Conservation (phyloP, 2,329 filamentous ascomycete genomes). For the Colletotrichum siamense region DNA sequence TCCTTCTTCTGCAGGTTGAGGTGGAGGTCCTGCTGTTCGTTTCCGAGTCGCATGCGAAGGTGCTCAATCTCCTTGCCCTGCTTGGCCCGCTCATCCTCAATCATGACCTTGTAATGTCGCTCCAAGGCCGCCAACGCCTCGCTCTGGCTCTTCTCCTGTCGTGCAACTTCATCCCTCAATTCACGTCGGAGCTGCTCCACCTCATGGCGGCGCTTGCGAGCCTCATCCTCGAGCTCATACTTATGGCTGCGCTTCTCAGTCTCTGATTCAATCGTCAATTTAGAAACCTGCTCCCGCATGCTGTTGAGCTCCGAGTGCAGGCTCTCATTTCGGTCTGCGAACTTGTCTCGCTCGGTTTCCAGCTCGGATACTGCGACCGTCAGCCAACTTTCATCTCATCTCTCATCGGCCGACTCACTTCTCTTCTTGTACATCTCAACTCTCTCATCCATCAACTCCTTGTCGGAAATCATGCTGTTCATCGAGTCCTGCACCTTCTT, state of each 20-base stretch:
- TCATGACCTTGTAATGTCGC: conserved; percentile 65
- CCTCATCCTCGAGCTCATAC: conserved; percentile 60
- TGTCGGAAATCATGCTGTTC: conserved; percentile 70
- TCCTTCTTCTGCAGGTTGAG: conserved; percentile 57
- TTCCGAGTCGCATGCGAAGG: conserved; percentile 58
- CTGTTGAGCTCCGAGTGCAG: conserved; percentile 69
- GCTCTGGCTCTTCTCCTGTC: conserved; percentile 65
- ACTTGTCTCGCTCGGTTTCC: conserved; percentile 50
- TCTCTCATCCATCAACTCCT: conserved; percentile 74
- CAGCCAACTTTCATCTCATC: conserved; percentile 9
- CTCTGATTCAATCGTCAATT: conserved; percentile 44
- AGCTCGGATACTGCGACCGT: conserved; percentile 49
- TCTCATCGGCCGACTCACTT: conserved; percentile 57
- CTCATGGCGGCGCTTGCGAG: conserved; percentile 60
- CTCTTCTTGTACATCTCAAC: conserved; percentile 76
- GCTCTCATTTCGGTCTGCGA: conserved; percentile 51
- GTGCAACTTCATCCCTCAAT: conserved; percentile 59
- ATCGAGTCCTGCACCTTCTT: conserved; percentile 75
- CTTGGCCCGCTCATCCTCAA: conserved; percentile 68
- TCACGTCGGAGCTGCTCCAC: conserved; percentile 59
- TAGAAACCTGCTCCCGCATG: conserved; percentile 41
- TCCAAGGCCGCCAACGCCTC: conserved; percentile 72
- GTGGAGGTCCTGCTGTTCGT: conserved; percentile 57
- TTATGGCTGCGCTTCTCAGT: conserved; percentile 48
- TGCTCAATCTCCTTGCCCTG: conserved; percentile 69